Evolutionary conservation across 164 flowering plant species (phyloP).

Genomic region (Litsea cubeba): DNA sequence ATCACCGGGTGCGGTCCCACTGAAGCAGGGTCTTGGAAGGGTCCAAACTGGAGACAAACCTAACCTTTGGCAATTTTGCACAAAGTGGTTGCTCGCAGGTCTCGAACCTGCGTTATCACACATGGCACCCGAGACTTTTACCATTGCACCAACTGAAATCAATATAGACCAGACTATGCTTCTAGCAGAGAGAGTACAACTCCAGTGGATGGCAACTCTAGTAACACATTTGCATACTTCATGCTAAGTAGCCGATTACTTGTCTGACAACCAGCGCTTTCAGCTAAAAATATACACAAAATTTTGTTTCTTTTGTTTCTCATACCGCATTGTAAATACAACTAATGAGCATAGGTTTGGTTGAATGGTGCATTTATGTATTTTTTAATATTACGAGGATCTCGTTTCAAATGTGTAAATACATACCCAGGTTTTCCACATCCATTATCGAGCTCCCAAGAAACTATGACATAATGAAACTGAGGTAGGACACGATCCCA

Average conservation of each 20-base stretch:
- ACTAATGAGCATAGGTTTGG: background rate
- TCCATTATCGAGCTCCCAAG: constrained; percentile 69
- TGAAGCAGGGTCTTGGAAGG: too few relatives aligned
- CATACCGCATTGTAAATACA: background rate
- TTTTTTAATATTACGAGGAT: background rate
- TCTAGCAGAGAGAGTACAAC: constrained; percentile 51
- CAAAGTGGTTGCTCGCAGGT: too few relatives aligned
- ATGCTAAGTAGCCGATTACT: constrained; percentile 86
- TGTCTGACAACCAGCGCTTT: constrained; percentile 85
- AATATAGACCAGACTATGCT: constrained; percentile 54
- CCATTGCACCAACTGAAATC: constrained; percentile 46
- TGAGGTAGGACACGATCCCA: constrained; percentile 61
- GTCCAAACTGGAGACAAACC: too few relatives aligned
- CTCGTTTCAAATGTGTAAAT: background rate
- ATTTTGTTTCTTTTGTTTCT: background rate
- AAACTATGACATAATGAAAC: constrained; percentile 73
- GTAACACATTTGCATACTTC: constrained; percentile 89
- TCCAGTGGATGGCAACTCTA: constrained; percentile 59
- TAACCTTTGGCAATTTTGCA: too few relatives aligned
- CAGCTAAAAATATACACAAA: constrained; percentile 47
- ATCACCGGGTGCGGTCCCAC: too few relatives aligned
- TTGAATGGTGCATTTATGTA: background rate
- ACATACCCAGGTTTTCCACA: constrained; percentile 75
- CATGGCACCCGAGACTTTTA: too few relatives aligned
- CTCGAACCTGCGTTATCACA: too few relatives aligned